These are phyloP conservation scores for Acanthamoeba healyi DNA, from an alignment of 208 protist genomes.

Conservation along the genomic window DNA sequence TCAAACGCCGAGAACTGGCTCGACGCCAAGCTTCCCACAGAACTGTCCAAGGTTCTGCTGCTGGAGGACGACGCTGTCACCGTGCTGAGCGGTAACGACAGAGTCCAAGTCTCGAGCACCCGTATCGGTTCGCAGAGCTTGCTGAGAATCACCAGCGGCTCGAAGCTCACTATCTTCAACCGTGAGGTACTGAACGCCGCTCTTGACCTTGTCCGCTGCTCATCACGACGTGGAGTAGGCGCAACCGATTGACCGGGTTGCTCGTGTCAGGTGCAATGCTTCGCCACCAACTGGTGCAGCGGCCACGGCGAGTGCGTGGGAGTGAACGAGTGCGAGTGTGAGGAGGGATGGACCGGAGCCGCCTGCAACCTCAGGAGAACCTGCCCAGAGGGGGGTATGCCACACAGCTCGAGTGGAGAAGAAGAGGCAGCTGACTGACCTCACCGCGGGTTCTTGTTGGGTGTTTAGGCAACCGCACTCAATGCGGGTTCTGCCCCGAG, in stretches of 20 bases:
- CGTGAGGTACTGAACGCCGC: too few relatives aligned
- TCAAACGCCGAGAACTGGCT: not conserved
- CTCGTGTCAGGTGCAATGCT: conserved; percentile 19
- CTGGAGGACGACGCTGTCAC: not conserved
- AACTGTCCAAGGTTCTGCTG: conserved; percentile 1
- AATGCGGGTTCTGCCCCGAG: not conserved
- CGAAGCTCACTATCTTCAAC: conserved; percentile 31
- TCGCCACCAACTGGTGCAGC: conserved; percentile 54
- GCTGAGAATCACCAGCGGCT: not conserved
- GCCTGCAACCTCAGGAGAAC: not conserved
- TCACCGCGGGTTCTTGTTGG: too few relatives aligned
- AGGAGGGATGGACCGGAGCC: conserved; percentile 13
- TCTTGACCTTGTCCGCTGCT: too few relatives aligned
- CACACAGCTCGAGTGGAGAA: too few relatives aligned
- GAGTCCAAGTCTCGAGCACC: not conserved
- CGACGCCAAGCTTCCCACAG: not conserved
- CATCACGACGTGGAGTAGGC: too few relatives aligned
- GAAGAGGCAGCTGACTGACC: too few relatives aligned
- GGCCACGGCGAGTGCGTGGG: conserved; percentile 46
- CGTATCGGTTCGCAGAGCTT: not conserved
- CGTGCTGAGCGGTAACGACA: not conserved
- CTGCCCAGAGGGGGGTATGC: too few relatives aligned
- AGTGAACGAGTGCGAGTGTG: conserved; percentile 2
- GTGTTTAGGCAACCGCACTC: too few relatives aligned
- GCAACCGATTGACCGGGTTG: too few relatives aligned